These are phyloP conservation scores for Schizochytrium sp. DNA, from an alignment of 108 stramenopile genomes.

Conservation along the genomic window DNA sequence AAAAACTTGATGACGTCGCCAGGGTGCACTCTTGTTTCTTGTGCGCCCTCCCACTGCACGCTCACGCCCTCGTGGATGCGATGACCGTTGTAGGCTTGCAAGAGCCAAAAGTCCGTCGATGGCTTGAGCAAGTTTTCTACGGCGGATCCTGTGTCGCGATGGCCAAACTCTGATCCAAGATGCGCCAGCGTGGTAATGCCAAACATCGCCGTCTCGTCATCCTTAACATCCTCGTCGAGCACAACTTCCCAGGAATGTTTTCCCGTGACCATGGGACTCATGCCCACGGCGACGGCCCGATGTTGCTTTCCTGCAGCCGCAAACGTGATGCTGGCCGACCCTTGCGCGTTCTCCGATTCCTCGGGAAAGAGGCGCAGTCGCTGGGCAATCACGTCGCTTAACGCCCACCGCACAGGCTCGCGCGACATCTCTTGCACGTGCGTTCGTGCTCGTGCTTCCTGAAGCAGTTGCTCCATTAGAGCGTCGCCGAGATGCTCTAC, in stretches of 20 bases:
- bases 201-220: neutral
- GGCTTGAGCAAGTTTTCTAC: constrained; percentile 10
- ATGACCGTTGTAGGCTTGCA: neutral
- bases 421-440: neutral
- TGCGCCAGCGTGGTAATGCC: neutral
- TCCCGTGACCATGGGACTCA: neutral
- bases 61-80: neutral
- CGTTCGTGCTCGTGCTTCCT: neutral
- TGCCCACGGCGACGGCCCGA: neutral
- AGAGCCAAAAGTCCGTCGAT: neutral
- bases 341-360: neutral
- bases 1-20: neutral
- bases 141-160: neutral
- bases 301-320: neutral
- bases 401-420: neutral
- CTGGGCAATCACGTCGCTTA: neutral
- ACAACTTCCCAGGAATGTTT: neutral
- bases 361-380: neutral
- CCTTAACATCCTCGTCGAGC: neutral
- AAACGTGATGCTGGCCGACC: neutral
- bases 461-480: neutral
- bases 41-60: neutral
- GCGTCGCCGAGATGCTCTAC: neutral
- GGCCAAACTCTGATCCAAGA: neutral
- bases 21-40: neutral